A percentile compares a stretch with the other conserved stretches of the same genome.
phyloP scores from a whole-genome alignment of 495 filamentous ascomycete genomes.

The Bathelium albidoporum region DNA sequence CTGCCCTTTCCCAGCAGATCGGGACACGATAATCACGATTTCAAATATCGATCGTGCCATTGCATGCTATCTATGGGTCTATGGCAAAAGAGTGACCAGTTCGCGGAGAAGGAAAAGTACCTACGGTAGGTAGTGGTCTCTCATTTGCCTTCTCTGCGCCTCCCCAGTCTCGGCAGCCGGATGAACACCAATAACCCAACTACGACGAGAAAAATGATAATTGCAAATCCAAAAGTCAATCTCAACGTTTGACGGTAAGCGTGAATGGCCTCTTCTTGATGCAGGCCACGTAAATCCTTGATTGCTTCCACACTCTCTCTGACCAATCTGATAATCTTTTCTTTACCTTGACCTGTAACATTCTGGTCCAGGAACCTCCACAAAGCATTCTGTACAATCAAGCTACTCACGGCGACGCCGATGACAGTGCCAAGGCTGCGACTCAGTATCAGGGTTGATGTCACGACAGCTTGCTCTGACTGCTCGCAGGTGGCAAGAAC shows the following conservation, averaged over 20 bases:
- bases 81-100: too few species aligned
- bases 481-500: constrained; percentile 57
- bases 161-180: constrained; percentile 16
- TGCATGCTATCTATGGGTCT: too few species aligned
- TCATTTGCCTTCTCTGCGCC: neutral
- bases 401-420: constrained; percentile 58
- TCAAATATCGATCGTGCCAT: too few species aligned
- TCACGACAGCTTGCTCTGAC: constrained; percentile 66
- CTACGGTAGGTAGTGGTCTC: too few species aligned
- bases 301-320: constrained; percentile 47
- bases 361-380: constrained; percentile 45
- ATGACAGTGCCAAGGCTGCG: constrained; percentile 59
- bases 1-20: too few species aligned
- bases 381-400: constrained; percentile 66
- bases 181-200: constrained; percentile 14
- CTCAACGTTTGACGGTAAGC: constrained; percentile 19
- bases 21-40: too few species aligned
- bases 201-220: constrained; percentile 19
- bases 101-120: too few species aligned
- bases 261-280: constrained; percentile 38
- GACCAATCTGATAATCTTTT: constrained; percentile 41
- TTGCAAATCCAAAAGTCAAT: constrained; percentile 22
- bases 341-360: constrained; percentile 46
- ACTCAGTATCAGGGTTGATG: constrained; percentile 58
- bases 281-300: constrained; percentile 37